Conservation (phyloP, 2,329 filamentous ascomycete genomes). For the Metarhizium sp. region DNA sequence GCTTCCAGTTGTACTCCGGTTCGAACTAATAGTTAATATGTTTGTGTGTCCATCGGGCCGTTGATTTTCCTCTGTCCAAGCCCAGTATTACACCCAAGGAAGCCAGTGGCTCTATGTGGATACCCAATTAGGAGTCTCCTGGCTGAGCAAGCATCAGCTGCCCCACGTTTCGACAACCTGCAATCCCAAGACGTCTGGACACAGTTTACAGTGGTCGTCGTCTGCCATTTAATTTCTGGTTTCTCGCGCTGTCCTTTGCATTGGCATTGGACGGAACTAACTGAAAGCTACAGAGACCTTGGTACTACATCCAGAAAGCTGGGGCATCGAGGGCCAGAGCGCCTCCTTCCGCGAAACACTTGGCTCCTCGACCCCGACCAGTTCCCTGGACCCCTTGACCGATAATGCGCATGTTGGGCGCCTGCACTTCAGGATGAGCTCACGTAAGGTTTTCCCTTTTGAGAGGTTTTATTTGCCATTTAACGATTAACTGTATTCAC, state of each 20-base stretch:
- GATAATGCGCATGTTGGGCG: neutral
- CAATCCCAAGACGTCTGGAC: neutral
- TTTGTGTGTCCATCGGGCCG: constrained; percentile 1
- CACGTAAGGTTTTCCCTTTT: constrained; percentile 19
- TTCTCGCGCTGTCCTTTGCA: neutral
- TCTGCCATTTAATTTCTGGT: neutral
- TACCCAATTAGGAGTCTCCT: neutral
- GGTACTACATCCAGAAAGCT: neutral
- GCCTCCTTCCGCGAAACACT: neutral
- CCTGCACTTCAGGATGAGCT: constrained; percentile 26
- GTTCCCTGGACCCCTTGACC: neutral
- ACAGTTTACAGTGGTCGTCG: neutral
- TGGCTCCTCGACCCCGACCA: neutral
- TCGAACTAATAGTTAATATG: neutral
- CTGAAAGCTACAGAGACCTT: neutral
- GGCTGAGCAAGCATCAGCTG: neutral
- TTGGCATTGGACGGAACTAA: neutral
- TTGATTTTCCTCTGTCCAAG: neutral
- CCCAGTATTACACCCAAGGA: neutral
- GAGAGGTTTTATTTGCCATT: neutral
- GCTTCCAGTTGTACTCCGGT: neutral
- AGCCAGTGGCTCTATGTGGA: neutral
- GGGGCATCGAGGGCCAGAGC: neutral
- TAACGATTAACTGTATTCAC: constrained; percentile 8
- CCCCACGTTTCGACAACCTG: neutral